A percentile compares a stretch with the other conserved stretches of the same genome.
phyloP scores from a whole-genome alignment of 495 filamentous ascomycete species.

The Daldinia concentrica region DNA sequence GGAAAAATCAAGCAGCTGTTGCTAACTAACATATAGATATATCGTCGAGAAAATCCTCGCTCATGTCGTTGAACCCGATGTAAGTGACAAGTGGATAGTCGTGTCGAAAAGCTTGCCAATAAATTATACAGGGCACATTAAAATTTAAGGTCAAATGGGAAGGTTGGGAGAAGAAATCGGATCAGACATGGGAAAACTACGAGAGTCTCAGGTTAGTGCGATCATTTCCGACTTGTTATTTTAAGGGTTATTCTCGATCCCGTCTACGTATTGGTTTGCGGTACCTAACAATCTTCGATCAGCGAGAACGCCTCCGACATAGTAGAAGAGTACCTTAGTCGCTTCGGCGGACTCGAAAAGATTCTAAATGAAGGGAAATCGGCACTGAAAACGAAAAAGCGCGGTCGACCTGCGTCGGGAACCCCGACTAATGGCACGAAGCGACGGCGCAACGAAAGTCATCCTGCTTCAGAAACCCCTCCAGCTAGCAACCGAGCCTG shows the following conservation, averaged over 20 bases:
- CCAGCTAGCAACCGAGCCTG: conserved; percentile 54
- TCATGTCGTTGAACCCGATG: conserved; percentile 61
- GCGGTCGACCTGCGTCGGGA: conserved; percentile 51
- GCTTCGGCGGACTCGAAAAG: conserved; percentile 63
- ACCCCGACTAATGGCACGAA: conserved; percentile 49
- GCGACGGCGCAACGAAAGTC: conserved; percentile 50
- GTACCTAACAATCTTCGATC: conserved; percentile 2
- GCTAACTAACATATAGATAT: conserved; percentile 49
- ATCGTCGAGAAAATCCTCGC: conserved; percentile 66
- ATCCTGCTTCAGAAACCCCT: conserved; percentile 48
- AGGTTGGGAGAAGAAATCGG: conserved; percentile 65
- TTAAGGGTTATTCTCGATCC: neutral
- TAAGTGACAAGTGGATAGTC: conserved; percentile 38
- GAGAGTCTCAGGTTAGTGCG: conserved; percentile 61
- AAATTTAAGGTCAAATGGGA: conserved; percentile 69
- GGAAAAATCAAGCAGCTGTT: neutral
- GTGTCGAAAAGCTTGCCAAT: conserved; percentile 10
- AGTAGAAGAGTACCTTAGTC: conserved; percentile 56
- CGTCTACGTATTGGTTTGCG: conserved; percentile 12
- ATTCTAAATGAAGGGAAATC: conserved; percentile 55
- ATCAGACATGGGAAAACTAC: conserved; percentile 70
- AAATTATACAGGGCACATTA: conserved; percentile 48
- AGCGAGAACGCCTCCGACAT: conserved; percentile 57
- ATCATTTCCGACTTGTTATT: neutral
- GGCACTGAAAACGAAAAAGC: conserved; percentile 56